A percentile compares a stretch with the other conserved stretches of the same genome.
phyloP scores from a whole-genome alignment of 768 basidiomycete genomes.

The Lentinula sp. region DNA sequence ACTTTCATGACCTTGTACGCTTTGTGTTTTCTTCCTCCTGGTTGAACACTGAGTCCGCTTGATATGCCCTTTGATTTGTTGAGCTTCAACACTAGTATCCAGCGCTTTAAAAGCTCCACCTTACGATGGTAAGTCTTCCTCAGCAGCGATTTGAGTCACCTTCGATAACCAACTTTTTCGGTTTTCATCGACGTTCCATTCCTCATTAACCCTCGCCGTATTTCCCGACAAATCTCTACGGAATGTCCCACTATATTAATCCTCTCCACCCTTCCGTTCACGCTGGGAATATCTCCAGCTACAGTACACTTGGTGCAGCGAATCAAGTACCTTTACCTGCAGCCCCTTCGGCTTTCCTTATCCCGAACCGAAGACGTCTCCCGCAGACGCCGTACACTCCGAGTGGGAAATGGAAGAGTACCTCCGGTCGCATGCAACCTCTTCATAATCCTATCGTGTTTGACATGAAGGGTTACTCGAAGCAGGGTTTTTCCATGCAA shows the following conservation, averaged over 20 bases:
- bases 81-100: neutral
- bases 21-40: neutral
- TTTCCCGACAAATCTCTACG: neutral
- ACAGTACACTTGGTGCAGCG: neutral
- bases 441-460: slow-evolving; percentile 28
- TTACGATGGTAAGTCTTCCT: neutral
- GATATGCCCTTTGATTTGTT: neutral
- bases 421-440: slow-evolving; percentile 15
- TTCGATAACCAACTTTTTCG: neutral
- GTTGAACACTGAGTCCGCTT: neutral
- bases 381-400: slow-evolving; percentile 25
- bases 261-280: neutral
- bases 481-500: slow-evolving; percentile 40
- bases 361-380: slow-evolving; percentile 27
- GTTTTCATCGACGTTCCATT: neutral
- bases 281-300: neutral
- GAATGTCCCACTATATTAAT: neutral
- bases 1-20: neutral
- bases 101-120: neutral
- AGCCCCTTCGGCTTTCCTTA: slow-evolving; percentile 17
- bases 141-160: neutral
- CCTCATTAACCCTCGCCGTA: neutral
- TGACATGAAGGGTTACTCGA: slow-evolving; percentile 32
- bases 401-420: slow-evolving; percentile 16
- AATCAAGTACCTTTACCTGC: neutral